Conservation (phyloP, 2,329 filamentous ascomycete genomes). For the Ceratocystis albifundus region DNA sequence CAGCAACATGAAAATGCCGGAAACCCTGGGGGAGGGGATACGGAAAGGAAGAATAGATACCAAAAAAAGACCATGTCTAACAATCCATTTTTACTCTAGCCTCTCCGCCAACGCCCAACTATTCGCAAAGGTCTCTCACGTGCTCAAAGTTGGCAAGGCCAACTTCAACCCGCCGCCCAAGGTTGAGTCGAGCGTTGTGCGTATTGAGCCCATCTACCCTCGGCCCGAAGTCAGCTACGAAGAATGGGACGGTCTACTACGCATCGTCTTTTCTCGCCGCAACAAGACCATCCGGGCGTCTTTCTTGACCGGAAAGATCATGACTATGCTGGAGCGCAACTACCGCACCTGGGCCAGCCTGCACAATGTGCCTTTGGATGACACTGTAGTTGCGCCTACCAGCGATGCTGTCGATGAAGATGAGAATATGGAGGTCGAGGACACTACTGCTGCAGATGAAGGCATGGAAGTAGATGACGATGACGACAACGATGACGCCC, state of each 20-base stretch:
- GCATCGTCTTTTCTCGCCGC: conserved; percentile 61
- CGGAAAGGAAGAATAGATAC: not conserved
- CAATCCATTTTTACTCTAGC: not conserved
- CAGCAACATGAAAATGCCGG: not conserved
- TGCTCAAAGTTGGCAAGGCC: conserved; percentile 91
- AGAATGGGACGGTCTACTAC: conserved; percentile 84
- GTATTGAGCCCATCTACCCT: conserved; percentile 71
- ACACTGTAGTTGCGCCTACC: conserved; percentile 34
- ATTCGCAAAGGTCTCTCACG: conserved; percentile 53
- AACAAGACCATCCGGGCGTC: conserved; percentile 79
- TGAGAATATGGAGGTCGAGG: conserved; percentile 25
- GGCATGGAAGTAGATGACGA: conserved; percentile 40
- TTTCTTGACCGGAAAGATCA: conserved; percentile 69
- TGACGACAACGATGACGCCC: conserved; percentile 57
- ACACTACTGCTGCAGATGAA: conserved; percentile 28
- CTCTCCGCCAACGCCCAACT: conserved; percentile 89
- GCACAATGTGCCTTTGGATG: conserved; percentile 68
- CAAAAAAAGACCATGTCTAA: not conserved
- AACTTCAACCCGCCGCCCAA: conserved; percentile 93
- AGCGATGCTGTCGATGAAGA: conserved; percentile 33
- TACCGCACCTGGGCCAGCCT: conserved; percentile 85
- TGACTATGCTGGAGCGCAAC: conserved; percentile 73
- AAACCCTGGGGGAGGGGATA: not conserved
- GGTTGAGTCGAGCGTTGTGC: conserved; percentile 83
- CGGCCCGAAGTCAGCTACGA: conserved; percentile 83